A percentile compares a stretch with the other conserved stretches of the same genome.
phyloP scores from a whole-genome alignment of 2,329 filamentous ascomycete species.

The Septoria linicola region DNA sequence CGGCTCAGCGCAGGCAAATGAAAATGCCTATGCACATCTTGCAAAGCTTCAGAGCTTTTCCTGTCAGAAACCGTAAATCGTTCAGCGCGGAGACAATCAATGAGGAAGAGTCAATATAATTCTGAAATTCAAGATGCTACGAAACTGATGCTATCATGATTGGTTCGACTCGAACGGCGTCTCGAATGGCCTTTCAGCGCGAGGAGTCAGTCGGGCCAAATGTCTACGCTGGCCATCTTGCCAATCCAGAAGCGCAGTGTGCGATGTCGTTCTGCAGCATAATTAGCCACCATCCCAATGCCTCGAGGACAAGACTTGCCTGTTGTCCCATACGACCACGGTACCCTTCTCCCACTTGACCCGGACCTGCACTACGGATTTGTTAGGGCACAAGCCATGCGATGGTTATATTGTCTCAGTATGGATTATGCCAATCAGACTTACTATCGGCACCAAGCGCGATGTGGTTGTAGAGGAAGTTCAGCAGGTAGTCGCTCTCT shows the following conservation, averaged over 20 bases:
- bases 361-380: conserved; percentile 69
- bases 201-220: conserved; percentile 76
- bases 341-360: conserved; percentile 44
- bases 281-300: too few species aligned
- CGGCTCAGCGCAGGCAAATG: too few species aligned
- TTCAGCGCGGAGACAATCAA: not conserved
- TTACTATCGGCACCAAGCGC: conserved; percentile 68
- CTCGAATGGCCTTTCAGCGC: conserved; percentile 75
- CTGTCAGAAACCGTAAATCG: too few species aligned
- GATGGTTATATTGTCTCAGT: too few species aligned
- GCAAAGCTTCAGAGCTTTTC: too few species aligned
- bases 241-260: conserved; percentile 81
- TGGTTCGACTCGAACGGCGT: conserved; percentile 47
- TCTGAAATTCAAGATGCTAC: too few species aligned
- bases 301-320: too few species aligned
- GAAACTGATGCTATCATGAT: not conserved
- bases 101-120: too few species aligned
- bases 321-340: conserved; percentile 29
- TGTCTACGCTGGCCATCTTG: conserved; percentile 74
- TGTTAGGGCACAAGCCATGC: too few species aligned
- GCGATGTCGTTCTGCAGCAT: conserved; percentile 38
- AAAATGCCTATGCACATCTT: too few species aligned
- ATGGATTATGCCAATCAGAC: too few species aligned
- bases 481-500: conserved; percentile 74
- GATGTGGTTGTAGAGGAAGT: conserved; percentile 75